phyloP scores from a whole-genome alignment of 139 green algal species.

The Chlorella sp. region DNA sequence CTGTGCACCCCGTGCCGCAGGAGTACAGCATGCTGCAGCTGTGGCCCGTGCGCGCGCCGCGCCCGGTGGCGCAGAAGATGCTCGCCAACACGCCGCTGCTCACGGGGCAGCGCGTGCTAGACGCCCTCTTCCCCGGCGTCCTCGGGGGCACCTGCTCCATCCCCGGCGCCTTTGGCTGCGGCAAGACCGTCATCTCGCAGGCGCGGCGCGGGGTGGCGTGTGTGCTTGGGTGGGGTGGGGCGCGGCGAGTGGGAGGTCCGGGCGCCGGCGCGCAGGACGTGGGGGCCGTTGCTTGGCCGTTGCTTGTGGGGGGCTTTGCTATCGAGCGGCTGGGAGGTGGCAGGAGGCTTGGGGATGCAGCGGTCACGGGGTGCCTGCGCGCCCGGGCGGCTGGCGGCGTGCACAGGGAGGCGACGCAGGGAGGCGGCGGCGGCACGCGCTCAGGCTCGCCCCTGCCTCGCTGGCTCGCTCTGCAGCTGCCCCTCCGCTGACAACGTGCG shows the following conservation, averaged over 20 bases:
- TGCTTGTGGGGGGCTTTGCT: too few species aligned
- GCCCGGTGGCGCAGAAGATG: slow-evolving; percentile 95
- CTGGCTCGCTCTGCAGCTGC: too few species aligned
- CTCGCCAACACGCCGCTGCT: slow-evolving; percentile 96
- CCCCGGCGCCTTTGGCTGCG: slow-evolving; percentile 97
- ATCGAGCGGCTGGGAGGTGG: too few species aligned
- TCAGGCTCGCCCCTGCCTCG: too few species aligned
- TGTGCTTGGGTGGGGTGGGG: not conserved
- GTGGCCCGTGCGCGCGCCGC: slow-evolving; percentile 94
- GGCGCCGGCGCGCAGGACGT: not conserved
- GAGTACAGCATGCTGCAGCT: slow-evolving; percentile 96
- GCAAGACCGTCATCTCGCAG: slow-evolving; percentile 99
- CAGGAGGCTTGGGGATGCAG: too few species aligned
- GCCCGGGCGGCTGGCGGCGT: too few species aligned
- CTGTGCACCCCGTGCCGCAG: slow-evolving; percentile 33
- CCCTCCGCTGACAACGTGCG: not conserved
- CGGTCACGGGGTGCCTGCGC: too few species aligned
- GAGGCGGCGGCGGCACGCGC: too few species aligned
- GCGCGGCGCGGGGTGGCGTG: not conserved
- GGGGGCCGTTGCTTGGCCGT: not conserved
- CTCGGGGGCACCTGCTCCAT: slow-evolving; percentile 98
- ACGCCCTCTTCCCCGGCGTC: slow-evolving; percentile 97
- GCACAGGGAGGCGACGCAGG: too few species aligned
- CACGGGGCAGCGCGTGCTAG: slow-evolving; percentile 97
- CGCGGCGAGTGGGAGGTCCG: too few species aligned